Evolutionary conservation across 345 rosid genomes (phyloP).

Genomic region (Populus ilicifolia): DNA sequence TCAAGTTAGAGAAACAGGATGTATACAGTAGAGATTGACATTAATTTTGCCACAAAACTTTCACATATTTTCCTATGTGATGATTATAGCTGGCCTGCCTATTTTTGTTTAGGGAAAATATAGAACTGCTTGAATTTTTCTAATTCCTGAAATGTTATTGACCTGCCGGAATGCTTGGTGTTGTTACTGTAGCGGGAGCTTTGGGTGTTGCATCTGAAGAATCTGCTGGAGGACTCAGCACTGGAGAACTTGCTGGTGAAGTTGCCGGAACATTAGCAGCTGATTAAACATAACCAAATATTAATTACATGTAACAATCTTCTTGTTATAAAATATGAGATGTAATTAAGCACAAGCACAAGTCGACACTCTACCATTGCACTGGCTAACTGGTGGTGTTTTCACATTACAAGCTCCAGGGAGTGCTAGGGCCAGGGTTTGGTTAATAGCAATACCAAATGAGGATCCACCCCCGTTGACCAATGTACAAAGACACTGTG

Average conservation of each 20-base stretch:
- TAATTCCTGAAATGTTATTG: background rate
- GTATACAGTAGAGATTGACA: background rate
- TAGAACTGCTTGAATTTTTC: background rate
- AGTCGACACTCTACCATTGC: slow-evolving; percentile 23
- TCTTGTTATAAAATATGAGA: background rate
- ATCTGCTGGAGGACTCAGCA: slow-evolving; percentile 20
- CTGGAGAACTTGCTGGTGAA: slow-evolving; percentile 21
- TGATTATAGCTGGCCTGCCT: background rate
- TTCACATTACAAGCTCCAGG: slow-evolving; percentile 35
- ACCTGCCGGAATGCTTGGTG: slow-evolving; percentile 29
- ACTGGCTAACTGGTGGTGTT: slow-evolving; percentile 35
- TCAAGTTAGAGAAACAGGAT: background rate
- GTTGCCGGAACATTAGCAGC: slow-evolving; percentile 8
- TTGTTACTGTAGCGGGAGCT: slow-evolving; percentile 18
- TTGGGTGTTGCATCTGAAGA: slow-evolving; percentile 21
- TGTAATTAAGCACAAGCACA: background rate
- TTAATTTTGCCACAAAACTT: background rate
- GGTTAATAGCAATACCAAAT: slow-evolving; percentile 27
- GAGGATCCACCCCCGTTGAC: slow-evolving; percentile 35
- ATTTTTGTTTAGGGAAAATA: background rate
- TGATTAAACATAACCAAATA: background rate
- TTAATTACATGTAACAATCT: background rate
- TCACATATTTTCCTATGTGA: background rate
- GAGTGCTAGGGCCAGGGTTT: slow-evolving; percentile 37
- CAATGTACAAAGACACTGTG: slow-evolving; percentile 41